Evolutionary conservation across 1,284 basidiomycete genomes (phyloP), one percentile per base, ranked within the genome.

Genomic region (Apiotrichum laibachii): DNA sequence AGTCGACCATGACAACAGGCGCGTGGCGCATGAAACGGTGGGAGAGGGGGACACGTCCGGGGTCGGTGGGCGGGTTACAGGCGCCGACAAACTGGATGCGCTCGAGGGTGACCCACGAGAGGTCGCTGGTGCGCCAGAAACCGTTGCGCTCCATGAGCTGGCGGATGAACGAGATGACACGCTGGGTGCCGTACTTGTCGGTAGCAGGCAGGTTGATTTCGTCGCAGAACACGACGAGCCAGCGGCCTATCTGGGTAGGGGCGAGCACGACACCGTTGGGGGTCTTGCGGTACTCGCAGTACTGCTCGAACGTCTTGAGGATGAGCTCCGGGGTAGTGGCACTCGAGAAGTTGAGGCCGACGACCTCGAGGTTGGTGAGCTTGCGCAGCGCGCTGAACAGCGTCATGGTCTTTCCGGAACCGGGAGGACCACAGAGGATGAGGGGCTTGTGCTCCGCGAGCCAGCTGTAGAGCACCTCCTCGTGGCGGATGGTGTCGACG

Each of bases 351-450:
- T 99, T 99, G 68, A 99, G 86, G 50, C 96, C 96, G 59, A 97
- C 94, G 50, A 99, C 92, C 73, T 99, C 96, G 87, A 99, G 93
- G 77, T 99, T 93, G 5, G 94, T 93, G 47, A 99, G 84, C 78
- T 99, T 99, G 57, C 96, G 88, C 37, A 99, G 84, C 6, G 97
- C 96, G 66, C 92, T 96, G 81, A 99, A 98, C n/a, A 99, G 82
- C 0, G 97, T 99, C 96, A 99, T 99, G 6, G 96, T 99, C 82
- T 99, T 99, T 43, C 96, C 96, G 26, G 95, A 98, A 72, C 96
- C 96, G 9, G 96, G 96, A 70, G 96, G 96, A 50, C 96, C 96
- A 75, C 96, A 99, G 22, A 99, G 85, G 86, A 99, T 91, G 57
- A 99, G 84, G 7, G 96, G 97, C 76, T 98, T 98, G 81, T 99